Percentiles rank a stretch among this genome's conserved stretches.
phyloP scores from a whole-genome alignment of 139 green algal species.

The Edaphochlamys debaryana region DNA sequence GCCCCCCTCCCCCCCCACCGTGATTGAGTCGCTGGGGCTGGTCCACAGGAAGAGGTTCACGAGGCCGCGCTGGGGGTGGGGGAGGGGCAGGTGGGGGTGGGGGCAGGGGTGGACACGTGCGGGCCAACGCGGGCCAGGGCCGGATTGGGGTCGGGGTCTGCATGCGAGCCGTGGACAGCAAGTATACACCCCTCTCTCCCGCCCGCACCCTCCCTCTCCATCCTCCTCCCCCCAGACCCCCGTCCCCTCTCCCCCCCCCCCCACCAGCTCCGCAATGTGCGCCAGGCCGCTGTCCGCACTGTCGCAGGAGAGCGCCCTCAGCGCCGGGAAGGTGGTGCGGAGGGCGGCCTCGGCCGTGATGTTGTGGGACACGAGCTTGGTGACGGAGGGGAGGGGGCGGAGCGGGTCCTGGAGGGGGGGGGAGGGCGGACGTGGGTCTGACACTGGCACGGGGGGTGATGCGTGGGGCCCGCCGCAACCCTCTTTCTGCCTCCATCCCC shows the following conservation, averaged over 20 bases:
- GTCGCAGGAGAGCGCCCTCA: constrained; percentile 37
- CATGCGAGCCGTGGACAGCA: no score
- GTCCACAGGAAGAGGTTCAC: constrained; percentile 43
- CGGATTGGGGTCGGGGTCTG: background rate
- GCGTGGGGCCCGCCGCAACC: background rate
- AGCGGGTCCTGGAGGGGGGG: background rate
- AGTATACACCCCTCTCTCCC: background rate
- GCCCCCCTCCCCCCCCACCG: no score
- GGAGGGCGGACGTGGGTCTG: no score
- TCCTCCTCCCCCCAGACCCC: background rate
- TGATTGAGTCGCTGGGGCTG: constrained; percentile 16
- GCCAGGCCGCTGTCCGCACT: constrained; percentile 2
- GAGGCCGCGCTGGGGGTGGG: constrained; percentile 8
- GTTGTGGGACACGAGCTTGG: constrained; percentile 45
- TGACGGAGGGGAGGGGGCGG: constrained; percentile 1
- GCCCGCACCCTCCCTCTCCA: background rate
- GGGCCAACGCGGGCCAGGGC: no score
- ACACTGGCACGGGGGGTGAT: no score
- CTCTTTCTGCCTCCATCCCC: background rate
- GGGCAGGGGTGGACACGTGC: background rate
- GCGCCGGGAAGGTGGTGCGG: constrained; percentile 26
- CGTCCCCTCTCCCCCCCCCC: background rate
- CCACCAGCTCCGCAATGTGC: constrained; percentile 36
- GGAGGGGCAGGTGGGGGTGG: background rate
- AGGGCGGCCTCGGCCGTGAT: constrained; percentile 18